Evolutionary conservation across 257 asterid species (phyloP).

Genomic region (Schizonepeta tenuifolia): DNA sequence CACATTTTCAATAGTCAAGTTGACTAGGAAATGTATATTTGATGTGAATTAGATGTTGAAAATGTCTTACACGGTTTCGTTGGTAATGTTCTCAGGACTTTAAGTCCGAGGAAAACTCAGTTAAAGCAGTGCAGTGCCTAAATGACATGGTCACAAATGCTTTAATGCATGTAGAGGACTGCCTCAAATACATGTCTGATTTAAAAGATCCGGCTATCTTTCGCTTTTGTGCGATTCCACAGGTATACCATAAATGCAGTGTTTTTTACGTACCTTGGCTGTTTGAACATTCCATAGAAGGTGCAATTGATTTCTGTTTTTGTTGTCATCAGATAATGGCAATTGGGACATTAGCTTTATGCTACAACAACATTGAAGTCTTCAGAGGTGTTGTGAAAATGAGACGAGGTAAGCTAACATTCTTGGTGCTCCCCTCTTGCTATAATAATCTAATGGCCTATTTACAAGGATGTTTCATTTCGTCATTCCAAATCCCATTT

Average conservation of each 20-base stretch:
- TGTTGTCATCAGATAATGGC: conserved; percentile 81
- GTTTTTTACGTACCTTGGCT: conserved; percentile 17
- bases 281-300: conserved; percentile 17
- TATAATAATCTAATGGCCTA: background rate
- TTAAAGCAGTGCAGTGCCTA: conserved; percentile 89
- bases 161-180: conserved; percentile 76
- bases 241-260: conserved; percentile 51
- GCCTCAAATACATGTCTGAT: conserved; percentile 72
- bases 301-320: conserved; percentile 32
- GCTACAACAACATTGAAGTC: conserved; percentile 91
- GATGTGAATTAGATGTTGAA: background rate
- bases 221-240: conserved; percentile 97
- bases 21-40: conserved; percentile 13
- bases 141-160: conserved; percentile 98
- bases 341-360: conserved; percentile 90
- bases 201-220: conserved; percentile 83
- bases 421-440: conserved; percentile 26
- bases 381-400: conserved; percentile 94
- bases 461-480: conserved; percentile 12
- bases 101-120: conserved; percentile 80
- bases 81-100: conserved; percentile 64
- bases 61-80: conserved; percentile 22
- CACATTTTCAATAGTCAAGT: conserved; percentile 20
- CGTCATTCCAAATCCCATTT: background rate
- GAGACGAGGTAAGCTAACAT: conserved; percentile 85